phyloP scores from a whole-genome alignment of 805 yeast genomes.

The Schizosaccharomyces osmophilus region DNA sequence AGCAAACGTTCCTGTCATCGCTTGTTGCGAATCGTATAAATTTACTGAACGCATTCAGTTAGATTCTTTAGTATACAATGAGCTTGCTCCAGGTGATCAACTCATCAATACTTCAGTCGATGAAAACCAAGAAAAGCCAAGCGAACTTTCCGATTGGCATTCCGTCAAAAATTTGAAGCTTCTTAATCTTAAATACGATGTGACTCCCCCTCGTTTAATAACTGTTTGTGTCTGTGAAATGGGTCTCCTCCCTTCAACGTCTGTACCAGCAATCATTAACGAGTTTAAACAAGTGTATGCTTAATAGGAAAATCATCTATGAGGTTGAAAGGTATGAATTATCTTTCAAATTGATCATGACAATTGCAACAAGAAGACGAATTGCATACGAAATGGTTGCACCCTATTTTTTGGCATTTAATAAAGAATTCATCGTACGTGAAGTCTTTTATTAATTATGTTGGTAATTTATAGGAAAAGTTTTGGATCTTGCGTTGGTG shows the following conservation, averaged over 20 bases:
- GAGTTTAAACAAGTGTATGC: conserved; percentile 37
- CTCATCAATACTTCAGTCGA: conserved; percentile 12
- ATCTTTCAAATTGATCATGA: too few species aligned
- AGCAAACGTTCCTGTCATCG: conserved; percentile 77
- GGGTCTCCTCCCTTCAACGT: conserved; percentile 91
- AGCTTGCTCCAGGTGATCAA: conserved; percentile 22
- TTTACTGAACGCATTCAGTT: conserved; percentile 87
- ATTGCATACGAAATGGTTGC: not conserved
- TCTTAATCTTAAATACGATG: conserved; percentile 70
- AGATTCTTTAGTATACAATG: conserved; percentile 86
- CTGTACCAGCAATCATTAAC: conserved; percentile 87
- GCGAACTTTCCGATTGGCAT: conserved; percentile 10
- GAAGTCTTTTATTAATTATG: not conserved
- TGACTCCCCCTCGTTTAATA: conserved; percentile 81
- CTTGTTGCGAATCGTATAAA: conserved; percentile 84
- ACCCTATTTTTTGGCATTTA: not conserved
- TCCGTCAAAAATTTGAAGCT: conserved; percentile 27
- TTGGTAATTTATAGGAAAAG: too few species aligned
- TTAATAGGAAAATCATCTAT: not conserved
- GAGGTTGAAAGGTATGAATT: too few species aligned
- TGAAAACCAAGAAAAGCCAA: conserved; percentile 6
- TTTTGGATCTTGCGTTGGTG: too few species aligned
- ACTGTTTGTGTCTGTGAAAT: conserved; percentile 89
- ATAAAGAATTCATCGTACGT: not conserved
- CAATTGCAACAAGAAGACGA: too few species aligned